These are phyloP conservation scores for Microsporum ferrugineum DNA, from an alignment of 2,329 filamentous ascomycete genomes.

Conservation along the genomic window DNA sequence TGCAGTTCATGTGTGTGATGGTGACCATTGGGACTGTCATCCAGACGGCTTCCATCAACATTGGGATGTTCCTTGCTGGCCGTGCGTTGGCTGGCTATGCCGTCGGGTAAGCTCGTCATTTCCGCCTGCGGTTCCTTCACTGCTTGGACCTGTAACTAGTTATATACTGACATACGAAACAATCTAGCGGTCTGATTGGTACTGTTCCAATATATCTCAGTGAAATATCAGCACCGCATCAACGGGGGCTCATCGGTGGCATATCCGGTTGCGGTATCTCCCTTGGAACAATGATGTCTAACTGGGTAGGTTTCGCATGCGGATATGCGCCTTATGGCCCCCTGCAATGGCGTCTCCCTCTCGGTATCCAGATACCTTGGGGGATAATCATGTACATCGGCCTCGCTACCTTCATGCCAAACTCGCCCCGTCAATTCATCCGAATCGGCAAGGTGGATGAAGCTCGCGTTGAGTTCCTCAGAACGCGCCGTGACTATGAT, in stretches of 20 bases:
- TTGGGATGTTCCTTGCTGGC: slow-evolving; percentile 44
- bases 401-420: slow-evolving; percentile 45
- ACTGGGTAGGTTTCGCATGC: slow-evolving; percentile 48
- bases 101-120: slow-evolving; percentile 29
- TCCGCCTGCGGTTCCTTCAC: too few species aligned
- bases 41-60: slow-evolving; percentile 45
- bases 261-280: slow-evolving; percentile 45
- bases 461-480: slow-evolving; percentile 39
- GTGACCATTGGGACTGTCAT: slow-evolving; percentile 45
- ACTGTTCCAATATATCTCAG: slow-evolving; percentile 47
- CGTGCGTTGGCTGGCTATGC: slow-evolving; percentile 39
- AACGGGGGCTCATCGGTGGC: slow-evolving; percentile 44
- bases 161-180: neutral
- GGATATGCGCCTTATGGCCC: slow-evolving; percentile 43
- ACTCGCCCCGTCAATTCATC: slow-evolving; percentile 45
- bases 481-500: slow-evolving; percentile 38
- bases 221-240: slow-evolving; percentile 41
- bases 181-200: slow-evolving; percentile 35
- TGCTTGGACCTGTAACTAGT: neutral
- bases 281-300: slow-evolving; percentile 46
- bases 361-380: slow-evolving; percentile 47
- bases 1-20: slow-evolving; percentile 43
- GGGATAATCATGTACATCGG: slow-evolving; percentile 45
- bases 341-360: slow-evolving; percentile 45
- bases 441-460: slow-evolving; percentile 39